Evolutionary conservation across 345 rosid species (phyloP), one percentile per base, ranked within the genome.

Genomic region (Populus alba): DNA sequence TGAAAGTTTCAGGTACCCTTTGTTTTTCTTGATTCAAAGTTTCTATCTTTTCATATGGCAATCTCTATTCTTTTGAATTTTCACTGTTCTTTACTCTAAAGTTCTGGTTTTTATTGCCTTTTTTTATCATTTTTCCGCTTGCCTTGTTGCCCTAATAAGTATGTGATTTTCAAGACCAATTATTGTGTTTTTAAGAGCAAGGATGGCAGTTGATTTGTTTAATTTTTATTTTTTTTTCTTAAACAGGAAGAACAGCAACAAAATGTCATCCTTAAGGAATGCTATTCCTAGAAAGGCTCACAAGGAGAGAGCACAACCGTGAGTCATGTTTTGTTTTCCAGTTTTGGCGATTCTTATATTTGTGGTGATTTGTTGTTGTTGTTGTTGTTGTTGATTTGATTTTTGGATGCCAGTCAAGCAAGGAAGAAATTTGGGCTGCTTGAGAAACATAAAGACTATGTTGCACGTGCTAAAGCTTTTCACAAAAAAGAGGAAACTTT

Each of bases 361-460:
- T 38, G 68, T 73, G 10, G 8, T 69, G 6, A 39, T 13, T 35
- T 25, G 2, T 74, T 65, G 66, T 33, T 55, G 4, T 27, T 85
- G 38, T 37, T 37, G 38, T 37, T 37, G 45, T 51, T 47, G 75
- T 2, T 39, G 25, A 33, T 27, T 9, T 57, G 9, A 15, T 38
- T 53, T 22, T 10, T 61, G 39, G 25, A 15, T 62, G 35, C 55
- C 80, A 93, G 99, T 67, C 82, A 88, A 23, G 83, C 91, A 61
- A 90, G 96, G 90, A 91, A 87, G 83, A 92, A 67, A 77, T 91
- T 84, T 69, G 99, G 98, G 33, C 80, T 93, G 53, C 96, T 92
- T 20, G 98, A 95, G 83, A 93, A 95, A 82, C 99, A 95, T 80
- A 93, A 93, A 85, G 99, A 95, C 83, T 95, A 95, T 87, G 86